These are phyloP conservation scores for Euclidium syriacum DNA, from an alignment of 345 rosid species.

Conservation along the genomic window DNA sequence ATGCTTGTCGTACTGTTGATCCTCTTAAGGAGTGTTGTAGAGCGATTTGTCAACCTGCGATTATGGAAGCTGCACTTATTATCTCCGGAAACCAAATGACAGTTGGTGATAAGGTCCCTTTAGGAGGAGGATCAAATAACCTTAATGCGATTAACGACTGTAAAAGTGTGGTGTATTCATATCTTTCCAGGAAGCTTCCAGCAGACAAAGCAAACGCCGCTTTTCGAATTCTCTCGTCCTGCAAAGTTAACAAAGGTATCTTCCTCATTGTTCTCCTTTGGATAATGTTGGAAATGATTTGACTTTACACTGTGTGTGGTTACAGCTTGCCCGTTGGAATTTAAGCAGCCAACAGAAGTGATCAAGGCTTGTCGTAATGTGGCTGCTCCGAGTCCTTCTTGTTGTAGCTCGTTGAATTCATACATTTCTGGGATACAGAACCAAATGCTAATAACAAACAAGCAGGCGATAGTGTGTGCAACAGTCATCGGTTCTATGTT, in stretches of 20 bases:
- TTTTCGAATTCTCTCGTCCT: slow-evolving; percentile 73
- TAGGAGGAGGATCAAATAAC: slow-evolving; percentile 47
- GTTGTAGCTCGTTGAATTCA: slow-evolving; percentile 82
- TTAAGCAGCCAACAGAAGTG: slow-evolving; percentile 75
- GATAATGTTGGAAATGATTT: not conserved
- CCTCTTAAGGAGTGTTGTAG: slow-evolving; percentile 91
- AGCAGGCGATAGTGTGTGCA: slow-evolving; percentile 93
- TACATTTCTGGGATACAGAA: slow-evolving; percentile 80
- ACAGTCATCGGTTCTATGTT: slow-evolving; percentile 75
- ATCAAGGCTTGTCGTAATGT: slow-evolving; percentile 77
- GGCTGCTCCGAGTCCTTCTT: slow-evolving; percentile 88
- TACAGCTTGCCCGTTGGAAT: slow-evolving; percentile 93
- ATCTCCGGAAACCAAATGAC: slow-evolving; percentile 58
- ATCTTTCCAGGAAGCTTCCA: slow-evolving; percentile 69
- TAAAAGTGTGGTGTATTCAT: slow-evolving; percentile 77
- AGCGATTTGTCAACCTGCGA: slow-evolving; percentile 81
- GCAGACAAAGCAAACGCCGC: slow-evolving; percentile 59
- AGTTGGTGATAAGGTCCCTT: slow-evolving; percentile 38
- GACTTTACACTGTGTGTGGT: slow-evolving; percentile 9
- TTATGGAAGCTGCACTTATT: slow-evolving; percentile 74
- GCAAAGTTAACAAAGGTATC: slow-evolving; percentile 92
- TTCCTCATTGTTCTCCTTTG: not conserved
- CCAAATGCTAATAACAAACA: slow-evolving; percentile 94
- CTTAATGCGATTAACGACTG: slow-evolving; percentile 61
- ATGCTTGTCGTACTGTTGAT: slow-evolving; percentile 76